Base-by-base conservation (phyloP, 208 protist species). In the Leishmania aethiopica region DNA sequence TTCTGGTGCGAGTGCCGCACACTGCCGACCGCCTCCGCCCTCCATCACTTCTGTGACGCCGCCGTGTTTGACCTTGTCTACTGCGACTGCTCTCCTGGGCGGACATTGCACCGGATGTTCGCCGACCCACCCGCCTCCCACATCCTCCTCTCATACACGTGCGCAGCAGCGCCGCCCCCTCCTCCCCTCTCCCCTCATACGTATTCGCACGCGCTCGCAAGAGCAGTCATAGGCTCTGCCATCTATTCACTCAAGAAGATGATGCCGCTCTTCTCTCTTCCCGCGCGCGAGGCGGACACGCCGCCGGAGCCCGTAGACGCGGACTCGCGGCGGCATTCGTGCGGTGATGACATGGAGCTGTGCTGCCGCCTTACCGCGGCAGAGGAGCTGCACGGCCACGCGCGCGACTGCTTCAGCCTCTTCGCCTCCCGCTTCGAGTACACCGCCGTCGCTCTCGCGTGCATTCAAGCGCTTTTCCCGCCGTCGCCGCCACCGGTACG, bases 321-420 rank as follows among this genome's bases (percentile, higher is more conserved):
- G 10, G 42, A 10, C 51, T 51, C 17, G 32, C n/a, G n/a, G 51
- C 72, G 15, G 57, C 25, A 57, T 19, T 32, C 2, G 10, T 10
- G 25, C 57, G 35, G 55, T 49, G 75, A 78, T 32, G 53, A 45
- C 75, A 40, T 45, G 49, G 17, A 40, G 55, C 51, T 17, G 32
- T 51, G 75, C 22, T 10, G 32, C 19, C 62, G 77, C 45, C 75
- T 85, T 72, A 85, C 80, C 25, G 78, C 88, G 3, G 87, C 77
- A 5, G 83, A 88, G 69, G 91, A 94, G 77, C 79, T 92, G 64
- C 85, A 77, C 10, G 85, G 82, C 0, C 91, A 94, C 37, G 77
- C 92, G 28, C 57, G 78, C 0, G 91, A 92, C 82, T 90, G 87
- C 76, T 59, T 77, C 32, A 91, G 87, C 77, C 73, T 92, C 35